phyloP scores from a whole-genome alignment of 345 rosid species.

The Citrus reticulata region DNA sequence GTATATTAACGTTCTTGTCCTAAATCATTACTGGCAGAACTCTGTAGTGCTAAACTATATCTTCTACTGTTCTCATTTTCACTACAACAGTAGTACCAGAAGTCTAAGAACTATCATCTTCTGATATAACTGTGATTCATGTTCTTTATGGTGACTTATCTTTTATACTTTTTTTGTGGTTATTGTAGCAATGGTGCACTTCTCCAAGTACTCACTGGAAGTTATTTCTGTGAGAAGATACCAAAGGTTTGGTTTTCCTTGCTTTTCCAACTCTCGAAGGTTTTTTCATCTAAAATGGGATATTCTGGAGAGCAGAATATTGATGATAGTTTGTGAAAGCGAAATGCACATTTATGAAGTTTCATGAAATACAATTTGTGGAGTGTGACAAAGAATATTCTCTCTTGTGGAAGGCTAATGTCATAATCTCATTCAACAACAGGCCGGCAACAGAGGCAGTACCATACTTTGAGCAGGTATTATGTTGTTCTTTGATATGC shows the following conservation, averaged over 20 bases:
- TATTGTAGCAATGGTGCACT: slow-evolving; percentile 85
- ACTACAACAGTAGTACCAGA: background rate
- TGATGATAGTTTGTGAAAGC: slow-evolving; percentile 10
- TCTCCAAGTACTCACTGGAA: slow-evolving; percentile 81
- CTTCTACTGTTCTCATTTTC: background rate
- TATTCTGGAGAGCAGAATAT: background rate
- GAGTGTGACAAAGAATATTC: slow-evolving; percentile 47
- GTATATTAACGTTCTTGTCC: background rate
- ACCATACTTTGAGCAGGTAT: slow-evolving; percentile 95
- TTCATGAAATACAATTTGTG: slow-evolving; percentile 12
- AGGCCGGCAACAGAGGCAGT: slow-evolving; percentile 96
- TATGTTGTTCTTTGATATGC: background rate
- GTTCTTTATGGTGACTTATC: background rate
- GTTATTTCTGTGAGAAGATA: slow-evolving; percentile 81
- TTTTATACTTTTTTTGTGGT: slow-evolving; percentile 11
- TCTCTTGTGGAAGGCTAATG: slow-evolving; percentile 83
- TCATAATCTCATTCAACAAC: slow-evolving; percentile 88
- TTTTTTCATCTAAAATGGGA: background rate
- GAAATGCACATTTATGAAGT: slow-evolving; percentile 18
- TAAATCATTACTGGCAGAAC: background rate
- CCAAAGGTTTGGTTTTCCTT: slow-evolving; percentile 64
- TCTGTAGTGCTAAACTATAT: background rate
- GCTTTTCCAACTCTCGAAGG: background rate
- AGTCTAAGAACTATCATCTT: background rate
- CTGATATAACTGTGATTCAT: background rate